Evolutionary conservation across 1,139 yeast genomes (phyloP).

Genomic region (Debaryomyces robertsiae): DNA sequence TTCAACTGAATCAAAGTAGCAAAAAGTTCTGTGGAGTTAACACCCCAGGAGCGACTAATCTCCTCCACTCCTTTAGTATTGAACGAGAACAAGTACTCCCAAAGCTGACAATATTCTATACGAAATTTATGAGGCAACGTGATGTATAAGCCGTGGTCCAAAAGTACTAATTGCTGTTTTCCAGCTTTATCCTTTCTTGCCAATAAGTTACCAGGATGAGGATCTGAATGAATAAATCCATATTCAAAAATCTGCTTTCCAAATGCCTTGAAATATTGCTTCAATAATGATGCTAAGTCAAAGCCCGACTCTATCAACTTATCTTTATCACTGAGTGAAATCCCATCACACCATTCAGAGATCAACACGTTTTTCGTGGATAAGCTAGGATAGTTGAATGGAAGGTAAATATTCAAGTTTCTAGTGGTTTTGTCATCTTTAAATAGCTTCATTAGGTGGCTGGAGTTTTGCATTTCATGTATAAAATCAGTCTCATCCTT

Average conservation of each 20-base stretch:
- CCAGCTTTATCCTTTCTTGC: conserved; percentile 45
- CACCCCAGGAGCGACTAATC: conserved; percentile 67
- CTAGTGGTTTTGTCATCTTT: conserved; percentile 26
- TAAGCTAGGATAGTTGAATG: conserved; percentile 48
- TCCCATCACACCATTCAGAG: conserved; percentile 80
- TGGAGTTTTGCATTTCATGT: conserved; percentile 58
- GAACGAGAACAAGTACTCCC: conserved; percentile 63
- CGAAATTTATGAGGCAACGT: conserved; percentile 54
- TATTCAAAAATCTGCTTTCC: conserved; percentile 72
- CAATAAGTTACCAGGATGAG: conserved; percentile 79
- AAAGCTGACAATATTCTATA: conserved; percentile 57
- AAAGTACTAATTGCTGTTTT: conserved; percentile 62
- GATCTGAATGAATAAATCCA: conserved; percentile 80
- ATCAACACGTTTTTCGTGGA: conserved; percentile 56
- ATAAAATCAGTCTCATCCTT: conserved; percentile 62
- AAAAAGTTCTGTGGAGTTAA: conserved; percentile 66
- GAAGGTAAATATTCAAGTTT: conserved; percentile 42
- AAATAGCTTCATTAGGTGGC: conserved; percentile 24
- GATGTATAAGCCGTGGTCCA: conserved; percentile 78
- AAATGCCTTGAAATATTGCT: conserved; percentile 55
- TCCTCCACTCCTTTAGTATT: conserved; percentile 50
- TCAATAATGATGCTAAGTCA: conserved; percentile 49
- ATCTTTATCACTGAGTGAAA: conserved; percentile 51
- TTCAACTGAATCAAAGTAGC: conserved; percentile 60
- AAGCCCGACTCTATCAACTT: conserved; percentile 42